These are phyloP conservation scores for Morella rubra DNA, from an alignment of 306 rosid species.

Conservation along the genomic window DNA sequence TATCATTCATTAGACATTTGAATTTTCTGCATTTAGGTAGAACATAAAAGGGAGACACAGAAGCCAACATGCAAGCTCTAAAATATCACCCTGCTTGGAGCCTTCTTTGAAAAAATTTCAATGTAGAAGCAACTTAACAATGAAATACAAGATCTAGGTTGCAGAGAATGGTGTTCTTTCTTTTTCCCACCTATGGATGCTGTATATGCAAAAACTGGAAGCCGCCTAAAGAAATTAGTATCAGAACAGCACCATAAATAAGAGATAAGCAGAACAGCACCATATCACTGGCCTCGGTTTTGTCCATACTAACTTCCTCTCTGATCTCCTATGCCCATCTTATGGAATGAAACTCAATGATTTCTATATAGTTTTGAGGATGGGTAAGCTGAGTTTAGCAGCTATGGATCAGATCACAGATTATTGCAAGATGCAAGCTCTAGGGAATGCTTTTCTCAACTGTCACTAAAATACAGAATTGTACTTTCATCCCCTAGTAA, in stretches of 20 bases:
- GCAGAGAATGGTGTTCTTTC: neutral
- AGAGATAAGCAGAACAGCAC: neutral
- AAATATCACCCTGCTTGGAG: neutral
- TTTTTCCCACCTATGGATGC: neutral
- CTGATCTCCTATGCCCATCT: neutral
- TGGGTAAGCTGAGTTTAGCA: neutral
- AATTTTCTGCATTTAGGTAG: neutral
- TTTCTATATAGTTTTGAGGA: neutral
- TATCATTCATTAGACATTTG: neutral
- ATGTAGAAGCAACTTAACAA: neutral
- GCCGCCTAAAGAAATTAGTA: neutral
- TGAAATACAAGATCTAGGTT: neutral
- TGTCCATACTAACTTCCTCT: neutral
- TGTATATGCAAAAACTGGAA: neutral
- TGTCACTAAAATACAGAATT: neutral
- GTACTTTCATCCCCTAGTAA: neutral
- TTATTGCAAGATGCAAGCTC: neutral
- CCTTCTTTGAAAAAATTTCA: neutral
- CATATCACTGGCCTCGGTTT: neutral
- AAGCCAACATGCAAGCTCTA: neutral
- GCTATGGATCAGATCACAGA: neutral
- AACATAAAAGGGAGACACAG: neutral
- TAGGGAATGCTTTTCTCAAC: neutral
- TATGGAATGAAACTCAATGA: neutral
- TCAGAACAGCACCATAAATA: neutral